These are phyloP conservation scores for Entrophospora sp. DNA, from an alignment of 192 early-diverging fungal genomes.

Conservation along the genomic window DNA sequence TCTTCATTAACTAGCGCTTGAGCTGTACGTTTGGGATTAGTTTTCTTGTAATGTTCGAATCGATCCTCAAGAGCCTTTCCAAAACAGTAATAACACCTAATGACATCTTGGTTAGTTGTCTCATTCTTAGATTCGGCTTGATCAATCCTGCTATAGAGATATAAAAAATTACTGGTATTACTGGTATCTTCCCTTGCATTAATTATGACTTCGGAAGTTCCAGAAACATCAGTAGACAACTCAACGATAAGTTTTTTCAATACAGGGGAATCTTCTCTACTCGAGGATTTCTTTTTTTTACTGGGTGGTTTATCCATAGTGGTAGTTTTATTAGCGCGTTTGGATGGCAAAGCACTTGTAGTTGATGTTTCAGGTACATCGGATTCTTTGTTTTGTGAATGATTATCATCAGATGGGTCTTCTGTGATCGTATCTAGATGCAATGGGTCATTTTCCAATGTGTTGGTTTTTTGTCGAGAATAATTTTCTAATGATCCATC, in stretches of 20 bases:
- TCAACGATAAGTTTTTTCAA: neutral
- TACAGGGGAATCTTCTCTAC: neutral
- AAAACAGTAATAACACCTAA: neutral
- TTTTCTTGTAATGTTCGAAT: neutral
- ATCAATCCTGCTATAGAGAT: neutral
- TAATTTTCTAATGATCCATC: neutral
- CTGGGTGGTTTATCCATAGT: too few species aligned
- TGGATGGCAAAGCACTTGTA: too few species aligned
- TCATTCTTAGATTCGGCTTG: neutral
- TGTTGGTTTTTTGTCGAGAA: too few species aligned
- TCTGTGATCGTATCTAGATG: too few species aligned
- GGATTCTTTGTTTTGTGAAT: too few species aligned
- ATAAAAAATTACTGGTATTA: neutral
- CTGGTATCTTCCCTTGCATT: neutral
- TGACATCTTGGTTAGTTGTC: neutral
- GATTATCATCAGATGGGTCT: too few species aligned
- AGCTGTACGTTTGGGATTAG: neutral
- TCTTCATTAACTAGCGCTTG: neutral
- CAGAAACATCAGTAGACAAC: neutral
- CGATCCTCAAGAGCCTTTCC: slow-evolving; percentile 1
- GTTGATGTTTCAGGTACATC: too few species aligned
- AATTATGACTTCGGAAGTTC: neutral
- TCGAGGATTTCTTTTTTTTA: neutral
- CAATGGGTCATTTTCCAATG: too few species aligned
- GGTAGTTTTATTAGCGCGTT: too few species aligned